These are phyloP conservation scores for Candida patagonica DNA, from an alignment of 805 yeast genomes.

Conservation along the genomic window DNA sequence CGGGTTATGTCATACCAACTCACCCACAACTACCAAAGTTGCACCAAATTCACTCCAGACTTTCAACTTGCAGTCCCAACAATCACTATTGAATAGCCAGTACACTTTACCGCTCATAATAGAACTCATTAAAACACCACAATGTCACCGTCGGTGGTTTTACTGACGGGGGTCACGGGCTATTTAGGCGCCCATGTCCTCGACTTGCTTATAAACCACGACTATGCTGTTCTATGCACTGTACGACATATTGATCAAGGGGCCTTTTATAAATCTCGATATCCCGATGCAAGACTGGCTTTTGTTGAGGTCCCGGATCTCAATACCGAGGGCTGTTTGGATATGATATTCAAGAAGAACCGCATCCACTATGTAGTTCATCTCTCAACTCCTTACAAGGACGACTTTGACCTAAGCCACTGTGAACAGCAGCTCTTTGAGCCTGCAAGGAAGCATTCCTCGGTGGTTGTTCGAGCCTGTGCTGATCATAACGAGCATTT, in stretches of 20 bases:
- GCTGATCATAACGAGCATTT: constrained; percentile 33
- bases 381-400: constrained; percentile 46
- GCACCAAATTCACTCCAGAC: too few relatives aligned
- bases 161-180: constrained; percentile 45
- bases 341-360: constrained; percentile 33
- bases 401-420: constrained; percentile 19
- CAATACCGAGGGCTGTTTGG: constrained; percentile 26
- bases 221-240: constrained; percentile 37
- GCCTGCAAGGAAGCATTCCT: constrained; percentile 52
- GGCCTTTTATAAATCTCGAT: constrained; percentile 24
- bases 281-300: constrained; percentile 29
- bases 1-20: too few relatives aligned
- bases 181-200: constrained; percentile 40
- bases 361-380: constrained; percentile 47
- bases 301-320: constrained; percentile 43
- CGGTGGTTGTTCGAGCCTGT: constrained; percentile 42
- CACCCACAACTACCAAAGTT: too few relatives aligned
- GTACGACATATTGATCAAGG: constrained; percentile 36
- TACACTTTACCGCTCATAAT: not conserved
- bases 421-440: constrained; percentile 40
- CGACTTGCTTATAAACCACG: constrained; percentile 30
- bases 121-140: not conserved
- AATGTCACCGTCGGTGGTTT: constrained; percentile 15
- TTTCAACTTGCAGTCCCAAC: not conserved
- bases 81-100: not conserved